phyloP scores from a whole-genome alignment of 768 basidiomycete species.

The Chalciporus pseudorubinellus region DNA sequence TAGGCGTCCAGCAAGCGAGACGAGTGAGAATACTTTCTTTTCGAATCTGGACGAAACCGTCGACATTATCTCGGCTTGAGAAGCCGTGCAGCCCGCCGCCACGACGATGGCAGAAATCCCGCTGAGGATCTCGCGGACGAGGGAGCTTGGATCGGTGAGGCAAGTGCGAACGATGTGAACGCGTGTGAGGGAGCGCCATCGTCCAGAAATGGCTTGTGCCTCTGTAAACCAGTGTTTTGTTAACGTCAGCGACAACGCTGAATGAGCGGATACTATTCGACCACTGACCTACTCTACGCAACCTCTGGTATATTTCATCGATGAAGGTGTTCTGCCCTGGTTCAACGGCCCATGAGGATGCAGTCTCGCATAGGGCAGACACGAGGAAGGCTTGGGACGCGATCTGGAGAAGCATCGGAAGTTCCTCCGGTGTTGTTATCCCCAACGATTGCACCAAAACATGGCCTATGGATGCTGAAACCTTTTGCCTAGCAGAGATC shows the following conservation, averaged over 20 bases:
- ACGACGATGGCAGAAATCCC: constrained; percentile 6
- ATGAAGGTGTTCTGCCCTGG: constrained; percentile 4
- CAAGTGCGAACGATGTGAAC: constrained; percentile 1
- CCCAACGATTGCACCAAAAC: background rate
- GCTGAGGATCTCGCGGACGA: constrained; percentile 1
- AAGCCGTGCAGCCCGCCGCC: constrained; percentile 8
- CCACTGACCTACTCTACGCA: constrained; percentile 7
- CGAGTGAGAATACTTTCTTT: constrained; percentile 3
- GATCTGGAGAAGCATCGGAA: constrained; percentile 10
- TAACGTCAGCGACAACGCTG: background rate
- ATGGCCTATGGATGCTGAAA: background rate
- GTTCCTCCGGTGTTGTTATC: background rate
- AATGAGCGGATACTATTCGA: background rate
- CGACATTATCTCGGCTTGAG: background rate
- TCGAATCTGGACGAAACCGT: constrained; percentile 2
- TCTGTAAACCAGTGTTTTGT: background rate
- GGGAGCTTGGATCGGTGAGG: background rate
- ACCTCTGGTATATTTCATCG: constrained; percentile 5
- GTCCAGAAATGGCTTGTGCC: constrained; percentile 12
- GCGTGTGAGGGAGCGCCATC: constrained; percentile 11
- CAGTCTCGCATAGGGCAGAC: background rate
- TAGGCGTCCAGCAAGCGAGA: constrained; percentile 13
- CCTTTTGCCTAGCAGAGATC: background rate
- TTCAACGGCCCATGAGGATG: constrained; percentile 9
- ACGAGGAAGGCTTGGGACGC: constrained; percentile 10